Conservation (phyloP, 1,139 yeast species). For the Debaryomyces udenii region DNA sequence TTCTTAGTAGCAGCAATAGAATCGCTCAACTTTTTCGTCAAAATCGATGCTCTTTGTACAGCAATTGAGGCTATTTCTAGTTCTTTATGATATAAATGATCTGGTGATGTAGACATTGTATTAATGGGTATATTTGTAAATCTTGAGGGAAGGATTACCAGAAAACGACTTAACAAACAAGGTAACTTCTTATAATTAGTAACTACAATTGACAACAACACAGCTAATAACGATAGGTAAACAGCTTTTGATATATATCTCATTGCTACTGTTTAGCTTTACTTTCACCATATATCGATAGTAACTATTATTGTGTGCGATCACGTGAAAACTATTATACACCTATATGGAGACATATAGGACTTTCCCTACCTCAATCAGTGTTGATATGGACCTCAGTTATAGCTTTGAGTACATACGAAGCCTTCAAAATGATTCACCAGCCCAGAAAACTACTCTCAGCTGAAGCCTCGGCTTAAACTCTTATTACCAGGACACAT, state of each 20-base stretch:
- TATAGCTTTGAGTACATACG: too few relatives aligned
- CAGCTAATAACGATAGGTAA: constrained; percentile 7
- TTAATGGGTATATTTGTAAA: not conserved
- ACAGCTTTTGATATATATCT: not conserved
- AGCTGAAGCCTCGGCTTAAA: too few relatives aligned
- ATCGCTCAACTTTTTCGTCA: constrained; percentile 74
- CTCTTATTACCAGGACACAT: not conserved
- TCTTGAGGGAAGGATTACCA: constrained; percentile 1
- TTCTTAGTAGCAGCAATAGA: constrained; percentile 61
- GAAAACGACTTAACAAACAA: not conserved
- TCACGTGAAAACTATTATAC: constrained; percentile 7
- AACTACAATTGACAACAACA: constrained; percentile 4
- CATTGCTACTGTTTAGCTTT: constrained; percentile 5
- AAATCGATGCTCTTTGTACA: constrained; percentile 79
- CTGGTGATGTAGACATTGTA: constrained; percentile 4
- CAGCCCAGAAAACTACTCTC: too few relatives aligned
- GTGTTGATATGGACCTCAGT: too few relatives aligned
- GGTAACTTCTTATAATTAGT: constrained; percentile 2
- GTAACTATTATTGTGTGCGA: constrained; percentile 5
- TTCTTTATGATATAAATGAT: constrained; percentile 49
- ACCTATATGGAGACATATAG: too few relatives aligned
- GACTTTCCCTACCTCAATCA: too few relatives aligned
- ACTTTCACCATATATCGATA: not conserved
- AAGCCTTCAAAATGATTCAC: too few relatives aligned
- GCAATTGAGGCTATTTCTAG: constrained; percentile 82